A percentile compares a stretch with the other conserved stretches of the same genome.
Conservation (phyloP, 164 flowering plant species). For the Aristolochia fimbriata region DNA sequence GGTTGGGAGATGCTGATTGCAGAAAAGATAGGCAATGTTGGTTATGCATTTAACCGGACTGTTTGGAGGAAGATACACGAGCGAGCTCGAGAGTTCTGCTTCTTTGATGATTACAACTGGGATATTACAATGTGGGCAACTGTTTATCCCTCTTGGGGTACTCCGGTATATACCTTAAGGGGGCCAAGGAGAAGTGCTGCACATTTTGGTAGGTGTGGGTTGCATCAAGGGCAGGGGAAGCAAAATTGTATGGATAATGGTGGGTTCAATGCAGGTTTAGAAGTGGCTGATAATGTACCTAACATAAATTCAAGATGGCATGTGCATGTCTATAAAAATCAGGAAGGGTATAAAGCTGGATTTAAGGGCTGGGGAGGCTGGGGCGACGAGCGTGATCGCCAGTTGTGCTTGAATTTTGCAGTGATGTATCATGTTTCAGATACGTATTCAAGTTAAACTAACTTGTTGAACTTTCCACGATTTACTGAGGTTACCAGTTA, state of each 20-base stretch:
- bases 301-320: slow-evolving; percentile 62
- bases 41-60: slow-evolving; percentile 78
- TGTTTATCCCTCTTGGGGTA: slow-evolving; percentile 86
- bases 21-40: slow-evolving; percentile 89
- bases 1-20: slow-evolving; percentile 51
- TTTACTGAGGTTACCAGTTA: background rate
- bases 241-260: slow-evolving; percentile 65
- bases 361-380: slow-evolving; percentile 99
- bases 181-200: slow-evolving; percentile 86
- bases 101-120: slow-evolving; percentile 94
- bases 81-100: slow-evolving; percentile 65
- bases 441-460: slow-evolving; percentile 5
- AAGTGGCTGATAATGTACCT: slow-evolving; percentile 46
- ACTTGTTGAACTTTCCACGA: background rate
- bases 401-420: slow-evolving; percentile 67
- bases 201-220: slow-evolving; percentile 94
- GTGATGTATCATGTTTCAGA: slow-evolving; percentile 39
- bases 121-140: slow-evolving; percentile 97
- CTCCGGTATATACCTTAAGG: slow-evolving; percentile 67
- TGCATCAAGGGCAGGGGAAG: slow-evolving; percentile 81
- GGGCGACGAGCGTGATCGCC: slow-evolving; percentile 83
- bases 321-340: slow-evolving; percentile 31
- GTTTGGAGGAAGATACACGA: slow-evolving; percentile 79
- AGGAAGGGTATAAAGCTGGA: slow-evolving; percentile 82
- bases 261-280: slow-evolving; percentile 33